These are phyloP conservation scores for Eustoma russellianum DNA, from an alignment of 257 asterid genomes.

Conservation along the genomic window DNA sequence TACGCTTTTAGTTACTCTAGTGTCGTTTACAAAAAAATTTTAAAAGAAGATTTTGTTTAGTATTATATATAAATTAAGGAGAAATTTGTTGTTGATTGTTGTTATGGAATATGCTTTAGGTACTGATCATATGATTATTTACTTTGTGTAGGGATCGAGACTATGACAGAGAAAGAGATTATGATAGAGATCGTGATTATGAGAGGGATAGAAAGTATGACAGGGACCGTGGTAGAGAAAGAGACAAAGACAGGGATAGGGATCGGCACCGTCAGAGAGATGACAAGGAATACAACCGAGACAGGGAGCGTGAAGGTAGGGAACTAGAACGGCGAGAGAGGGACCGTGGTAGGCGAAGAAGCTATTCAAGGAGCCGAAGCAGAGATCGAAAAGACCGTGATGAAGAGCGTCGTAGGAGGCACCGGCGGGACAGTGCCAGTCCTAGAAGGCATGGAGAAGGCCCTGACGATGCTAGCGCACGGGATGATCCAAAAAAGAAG, in stretches of 20 bases:
- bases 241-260: constrained; percentile 37
- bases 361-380: constrained; percentile 79
- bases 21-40: too few species aligned
- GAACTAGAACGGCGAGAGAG: constrained; percentile 71
- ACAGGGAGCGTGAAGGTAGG: constrained; percentile 51
- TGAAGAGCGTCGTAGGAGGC: constrained; percentile 64
- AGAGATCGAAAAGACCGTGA: constrained; percentile 63
- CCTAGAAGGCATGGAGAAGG: constrained; percentile 56
- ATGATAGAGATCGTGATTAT: constrained; percentile 49
- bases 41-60: too few species aligned
- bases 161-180: constrained; percentile 28
- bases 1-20: too few species aligned
- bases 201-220: constrained; percentile 61
- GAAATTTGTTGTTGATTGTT: neutral
- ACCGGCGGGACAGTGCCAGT: constrained; percentile 49
- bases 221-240: constrained; percentile 47
- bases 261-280: constrained; percentile 78
- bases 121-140: neutral
- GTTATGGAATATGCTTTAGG: too few species aligned
- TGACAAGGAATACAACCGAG: constrained; percentile 67
- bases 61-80: too few species aligned
- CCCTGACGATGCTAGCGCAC: constrained; percentile 15
- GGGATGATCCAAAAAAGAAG: constrained; percentile 64
- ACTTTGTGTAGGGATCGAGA: constrained; percentile 27
- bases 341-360: constrained; percentile 62